phyloP scores from a whole-genome alignment of 345 rosid genomes.

The Linum tenue region DNA sequence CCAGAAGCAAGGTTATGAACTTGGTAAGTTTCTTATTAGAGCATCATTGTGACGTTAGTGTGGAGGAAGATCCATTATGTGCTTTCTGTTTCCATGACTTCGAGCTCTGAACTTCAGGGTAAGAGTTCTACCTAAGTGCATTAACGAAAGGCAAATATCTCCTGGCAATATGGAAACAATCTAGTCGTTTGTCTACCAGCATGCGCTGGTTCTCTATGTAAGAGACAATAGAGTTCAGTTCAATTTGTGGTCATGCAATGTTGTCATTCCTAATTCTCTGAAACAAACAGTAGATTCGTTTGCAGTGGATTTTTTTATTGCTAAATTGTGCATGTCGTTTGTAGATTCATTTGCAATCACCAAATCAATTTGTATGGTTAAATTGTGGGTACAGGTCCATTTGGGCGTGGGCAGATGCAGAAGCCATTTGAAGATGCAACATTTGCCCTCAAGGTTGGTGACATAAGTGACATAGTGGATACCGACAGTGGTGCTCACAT shows the following conservation, averaged over 20 bases:
- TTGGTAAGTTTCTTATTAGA: too few relatives aligned
- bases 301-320: too few relatives aligned
- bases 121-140: neutral
- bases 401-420: conserved; percentile 94
- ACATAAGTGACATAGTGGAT: conserved; percentile 80
- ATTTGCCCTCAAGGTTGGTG: conserved; percentile 65
- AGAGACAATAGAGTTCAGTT: neutral
- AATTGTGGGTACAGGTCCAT: conserved; percentile 44
- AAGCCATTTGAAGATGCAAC: conserved; percentile 93
- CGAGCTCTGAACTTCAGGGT: neutral
- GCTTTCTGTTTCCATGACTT: neutral
- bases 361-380: neutral
- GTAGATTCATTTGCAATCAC: neutral
- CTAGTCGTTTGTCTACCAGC: too few relatives aligned
- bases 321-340: too few relatives aligned
- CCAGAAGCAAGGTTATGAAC: too few relatives aligned
- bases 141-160: too few relatives aligned
- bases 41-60: too few relatives aligned
- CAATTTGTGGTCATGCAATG: neutral
- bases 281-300: neutral
- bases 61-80: too few relatives aligned
- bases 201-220: neutral
- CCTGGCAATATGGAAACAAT: too few relatives aligned
- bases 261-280: neutral
- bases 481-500: conserved; percentile 94